These are phyloP conservation scores for Mycena indigotica DNA, from an alignment of 768 basidiomycete genomes.

Conservation along the genomic window DNA sequence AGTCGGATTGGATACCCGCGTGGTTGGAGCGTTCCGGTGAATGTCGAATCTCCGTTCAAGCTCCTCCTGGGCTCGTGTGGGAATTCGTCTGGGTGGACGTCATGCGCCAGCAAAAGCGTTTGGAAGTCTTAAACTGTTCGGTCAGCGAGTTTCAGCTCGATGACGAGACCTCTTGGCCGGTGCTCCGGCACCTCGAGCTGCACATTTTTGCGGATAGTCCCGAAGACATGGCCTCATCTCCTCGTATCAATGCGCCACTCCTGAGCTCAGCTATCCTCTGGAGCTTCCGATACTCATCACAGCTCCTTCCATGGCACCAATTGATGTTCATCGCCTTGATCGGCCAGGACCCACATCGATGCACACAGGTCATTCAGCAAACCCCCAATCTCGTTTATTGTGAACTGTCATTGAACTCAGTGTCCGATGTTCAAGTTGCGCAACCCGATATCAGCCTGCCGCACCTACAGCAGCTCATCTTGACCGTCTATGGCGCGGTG, in stretches of 20 bases:
- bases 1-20: neutral
- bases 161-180: neutral
- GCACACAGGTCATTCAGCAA: neutral
- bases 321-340: neutral
- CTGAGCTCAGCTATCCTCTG: neutral
- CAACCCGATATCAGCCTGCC: neutral
- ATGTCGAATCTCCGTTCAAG: neutral
- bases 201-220: neutral
- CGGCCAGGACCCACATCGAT: neutral
- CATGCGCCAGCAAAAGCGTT: neutral
- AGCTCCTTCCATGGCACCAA: neutral
- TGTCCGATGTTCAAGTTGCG: neutral
- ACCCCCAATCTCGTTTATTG: neutral
- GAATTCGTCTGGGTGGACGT: neutral
- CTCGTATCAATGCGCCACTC: neutral
- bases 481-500: neutral
- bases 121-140: neutral
- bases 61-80: neutral
- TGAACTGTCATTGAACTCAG: neutral
- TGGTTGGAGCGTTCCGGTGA: neutral
- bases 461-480: neutral
- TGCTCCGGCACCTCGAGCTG: neutral
- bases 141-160: neutral
- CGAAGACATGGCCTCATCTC: too few relatives aligned
- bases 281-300: neutral